Percentiles rank a stretch among this genome's conserved stretches.
Conservation (phyloP, 2,329 filamentous ascomycete genomes). For the Emydomyces testavorans region DNA sequence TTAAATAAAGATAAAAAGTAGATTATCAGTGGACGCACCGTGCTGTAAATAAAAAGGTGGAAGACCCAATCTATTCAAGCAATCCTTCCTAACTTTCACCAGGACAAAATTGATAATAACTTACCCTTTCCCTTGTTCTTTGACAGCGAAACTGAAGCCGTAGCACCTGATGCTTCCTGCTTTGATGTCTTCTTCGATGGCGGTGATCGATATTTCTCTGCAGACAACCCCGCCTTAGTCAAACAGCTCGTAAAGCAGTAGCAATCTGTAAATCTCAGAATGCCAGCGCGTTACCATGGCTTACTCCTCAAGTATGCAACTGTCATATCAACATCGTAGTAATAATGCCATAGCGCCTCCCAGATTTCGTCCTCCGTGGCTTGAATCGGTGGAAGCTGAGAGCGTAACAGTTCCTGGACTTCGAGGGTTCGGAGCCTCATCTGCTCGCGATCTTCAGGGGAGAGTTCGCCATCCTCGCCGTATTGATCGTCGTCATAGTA, state of each 20-base stretch:
- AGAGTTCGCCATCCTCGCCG: conserved; percentile 22
- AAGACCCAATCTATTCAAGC: not conserved
- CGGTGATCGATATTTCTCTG: conserved; percentile 11
- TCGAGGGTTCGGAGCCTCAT: conserved; percentile 56
- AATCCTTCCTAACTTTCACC: not conserved
- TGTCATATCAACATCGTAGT: conserved; percentile 80
- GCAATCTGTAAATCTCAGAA: not conserved
- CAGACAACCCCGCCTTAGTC: conserved; percentile 5
- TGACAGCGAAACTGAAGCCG: not conserved
- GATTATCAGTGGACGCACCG: conserved; percentile 6
- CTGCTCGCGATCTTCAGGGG: conserved; percentile 39
- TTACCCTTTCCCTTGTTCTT: conserved; percentile 11
- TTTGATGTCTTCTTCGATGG: conserved; percentile 5
- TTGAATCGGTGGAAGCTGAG: conserved; percentile 46
- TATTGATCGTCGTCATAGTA: conserved; percentile 30
- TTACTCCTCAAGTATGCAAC: conserved; percentile 65
- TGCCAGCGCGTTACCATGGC: conserved; percentile 9
- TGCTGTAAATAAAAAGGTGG: not conserved
- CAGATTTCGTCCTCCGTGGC: conserved; percentile 64
- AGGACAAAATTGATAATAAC: conserved; percentile 8
- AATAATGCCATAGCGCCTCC: conserved; percentile 90
- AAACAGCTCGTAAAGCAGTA: not conserved
- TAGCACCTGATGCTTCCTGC: not conserved
- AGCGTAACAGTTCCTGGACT: conserved; percentile 55
- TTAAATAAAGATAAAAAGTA: not conserved